Conservation (phyloP, 1,139 yeast species). For the Zygosaccharomyces pseudobailii region DNA sequence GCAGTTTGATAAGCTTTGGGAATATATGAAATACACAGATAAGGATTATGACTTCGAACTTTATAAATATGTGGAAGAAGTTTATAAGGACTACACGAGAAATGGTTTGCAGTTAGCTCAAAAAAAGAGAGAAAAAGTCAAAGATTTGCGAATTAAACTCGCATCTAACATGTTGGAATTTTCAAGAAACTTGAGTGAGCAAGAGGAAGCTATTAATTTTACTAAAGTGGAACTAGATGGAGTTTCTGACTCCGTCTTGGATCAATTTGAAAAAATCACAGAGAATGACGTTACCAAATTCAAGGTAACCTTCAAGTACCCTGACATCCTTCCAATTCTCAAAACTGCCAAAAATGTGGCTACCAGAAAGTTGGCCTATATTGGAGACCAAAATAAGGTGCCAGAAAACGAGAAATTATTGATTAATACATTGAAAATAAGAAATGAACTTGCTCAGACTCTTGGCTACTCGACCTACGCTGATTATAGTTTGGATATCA, state of each 20-base stretch:
- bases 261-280: conserved; percentile 48
- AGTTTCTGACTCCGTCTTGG: conserved; percentile 59
- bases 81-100: conserved; percentile 52
- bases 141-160: conserved; percentile 53
- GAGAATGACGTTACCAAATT: conserved; percentile 41
- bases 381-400: conserved; percentile 63
- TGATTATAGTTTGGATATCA: conserved; percentile 63
- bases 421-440: conserved; percentile 51
- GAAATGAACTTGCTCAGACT: conserved; percentile 57
- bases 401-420: conserved; percentile 59
- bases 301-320: conserved; percentile 76
- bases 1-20: conserved; percentile 50
- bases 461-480: conserved; percentile 67
- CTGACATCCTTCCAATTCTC: conserved; percentile 72
- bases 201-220: conserved; percentile 55
- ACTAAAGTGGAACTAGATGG: conserved; percentile 66
- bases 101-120: conserved; percentile 61
- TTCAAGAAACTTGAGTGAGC: conserved; percentile 66
- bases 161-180: conserved; percentile 55
- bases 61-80: conserved; percentile 51
- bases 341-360: conserved; percentile 59
- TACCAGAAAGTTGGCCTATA: conserved; percentile 61
- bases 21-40: conserved; percentile 26
- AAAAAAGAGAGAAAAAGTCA: conserved; percentile 52
- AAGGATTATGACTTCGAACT: conserved; percentile 47